Evolutionary conservation across 768 basidiomycete genomes (phyloP).

Genomic region (Solioccasus polychromus): DNA sequence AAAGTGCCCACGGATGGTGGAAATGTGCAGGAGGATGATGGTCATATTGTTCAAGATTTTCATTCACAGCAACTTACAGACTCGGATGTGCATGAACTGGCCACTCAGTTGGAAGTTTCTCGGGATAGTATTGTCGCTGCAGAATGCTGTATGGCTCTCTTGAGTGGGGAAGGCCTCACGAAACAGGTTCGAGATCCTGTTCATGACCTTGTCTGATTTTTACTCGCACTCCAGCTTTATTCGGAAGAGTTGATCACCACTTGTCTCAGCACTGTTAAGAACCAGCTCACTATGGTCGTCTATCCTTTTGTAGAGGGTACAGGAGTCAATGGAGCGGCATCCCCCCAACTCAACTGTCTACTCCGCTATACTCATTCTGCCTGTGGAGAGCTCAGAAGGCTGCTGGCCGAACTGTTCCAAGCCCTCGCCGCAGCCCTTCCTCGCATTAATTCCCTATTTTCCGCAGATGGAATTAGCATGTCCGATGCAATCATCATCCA

Average conservation of each 20-base stretch:
- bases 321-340: constrained; percentile 37
- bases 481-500: constrained; percentile 91
- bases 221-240: constrained; percentile 57
- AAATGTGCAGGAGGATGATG: constrained; percentile 1
- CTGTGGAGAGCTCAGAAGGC: constrained; percentile 39
- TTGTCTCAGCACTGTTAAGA: constrained; percentile 76
- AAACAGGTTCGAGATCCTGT: constrained; percentile 64
- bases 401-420: constrained; percentile 70
- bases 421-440: constrained; percentile 70
- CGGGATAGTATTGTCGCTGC: constrained; percentile 78
- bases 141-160: constrained; percentile 75
- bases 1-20: constrained; percentile 24
- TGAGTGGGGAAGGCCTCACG: constrained; percentile 74
- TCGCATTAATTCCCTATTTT: constrained; percentile 70
- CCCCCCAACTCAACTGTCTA: constrained; percentile 52
- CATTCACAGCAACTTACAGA: constrained; percentile 38
- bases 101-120: constrained; percentile 54
- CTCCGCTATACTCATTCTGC: constrained; percentile 40
- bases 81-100: constrained; percentile 48
- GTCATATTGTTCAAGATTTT: constrained; percentile 3
- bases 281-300: constrained; percentile 72
- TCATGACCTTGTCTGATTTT: neutral
- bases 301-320: constrained; percentile 85
- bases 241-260: constrained; percentile 89
- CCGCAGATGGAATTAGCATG: constrained; percentile 65